phyloP scores from a whole-genome alignment of 2,329 filamentous ascomycete species.

The Tolypocladium pustulatum region DNA sequence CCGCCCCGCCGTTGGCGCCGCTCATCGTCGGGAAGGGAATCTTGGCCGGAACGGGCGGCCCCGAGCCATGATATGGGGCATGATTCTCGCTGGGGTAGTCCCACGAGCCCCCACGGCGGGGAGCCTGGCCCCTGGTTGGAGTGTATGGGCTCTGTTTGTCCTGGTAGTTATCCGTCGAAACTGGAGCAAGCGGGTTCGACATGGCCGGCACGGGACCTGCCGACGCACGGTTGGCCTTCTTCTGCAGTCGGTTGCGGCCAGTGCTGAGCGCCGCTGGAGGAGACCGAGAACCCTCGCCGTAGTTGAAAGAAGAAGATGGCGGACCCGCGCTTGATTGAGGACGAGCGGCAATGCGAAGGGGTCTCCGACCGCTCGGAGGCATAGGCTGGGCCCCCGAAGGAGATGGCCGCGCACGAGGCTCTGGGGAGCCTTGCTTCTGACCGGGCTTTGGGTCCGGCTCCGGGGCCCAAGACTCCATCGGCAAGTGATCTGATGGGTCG shows the following conservation, averaged over 20 bases:
- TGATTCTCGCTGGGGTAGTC: slow-evolving; percentile 45
- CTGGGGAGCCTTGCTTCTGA: slow-evolving; percentile 14
- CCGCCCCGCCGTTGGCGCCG: slow-evolving; percentile 28
- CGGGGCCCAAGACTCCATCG: slow-evolving; percentile 66
- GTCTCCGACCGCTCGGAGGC: slow-evolving; percentile 38
- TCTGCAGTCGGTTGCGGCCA: slow-evolving; percentile 53
- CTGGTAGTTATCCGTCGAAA: slow-evolving; percentile 40
- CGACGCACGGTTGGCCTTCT: slow-evolving; percentile 42
- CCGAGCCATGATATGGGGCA: slow-evolving; percentile 26
- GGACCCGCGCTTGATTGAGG: slow-evolving; percentile 36
- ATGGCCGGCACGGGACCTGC: slow-evolving; percentile 24
- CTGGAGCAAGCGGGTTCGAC: slow-evolving; percentile 41
- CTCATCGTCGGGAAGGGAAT: slow-evolving; percentile 46
- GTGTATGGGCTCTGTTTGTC: slow-evolving; percentile 28
- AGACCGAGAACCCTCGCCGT: slow-evolving; percentile 20
- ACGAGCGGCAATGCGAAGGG: slow-evolving; percentile 37
- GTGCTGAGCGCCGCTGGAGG: slow-evolving; percentile 21
- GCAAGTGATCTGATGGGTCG: slow-evolving; percentile 72
- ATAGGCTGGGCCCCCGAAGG: slow-evolving; percentile 43
- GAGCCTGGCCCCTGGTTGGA: slow-evolving; percentile 15
- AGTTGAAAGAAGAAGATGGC: slow-evolving; percentile 17
- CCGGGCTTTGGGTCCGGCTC: slow-evolving; percentile 50
- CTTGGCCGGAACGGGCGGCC: slow-evolving; percentile 60
- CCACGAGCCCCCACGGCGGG: slow-evolving; percentile 38
- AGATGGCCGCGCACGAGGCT: slow-evolving; percentile 30